Evolutionary conservation across 768 basidiomycete genomes (phyloP).

Genomic region (Sporobolomyces phaffii): DNA sequence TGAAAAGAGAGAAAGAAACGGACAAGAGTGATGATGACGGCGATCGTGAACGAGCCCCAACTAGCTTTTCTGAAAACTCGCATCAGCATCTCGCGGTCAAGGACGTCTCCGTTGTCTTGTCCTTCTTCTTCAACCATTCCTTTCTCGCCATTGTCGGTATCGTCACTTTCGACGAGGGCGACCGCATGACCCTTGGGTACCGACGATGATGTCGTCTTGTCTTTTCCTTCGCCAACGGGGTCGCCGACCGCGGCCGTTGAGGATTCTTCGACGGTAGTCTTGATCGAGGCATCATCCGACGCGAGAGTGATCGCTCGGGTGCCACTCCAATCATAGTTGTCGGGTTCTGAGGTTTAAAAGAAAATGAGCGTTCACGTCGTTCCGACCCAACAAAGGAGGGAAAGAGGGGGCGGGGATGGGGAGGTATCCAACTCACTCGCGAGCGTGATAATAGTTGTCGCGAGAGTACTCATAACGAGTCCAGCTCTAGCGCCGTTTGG

Average conservation of each 20-base stretch:
- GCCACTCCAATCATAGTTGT: slow-evolving; percentile 70
- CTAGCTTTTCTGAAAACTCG: slow-evolving; percentile 16
- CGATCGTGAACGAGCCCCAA: slow-evolving; percentile 30
- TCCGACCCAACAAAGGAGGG: no score
- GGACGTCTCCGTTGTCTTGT: neutral
- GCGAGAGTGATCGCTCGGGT: slow-evolving; percentile 66
- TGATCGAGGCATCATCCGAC: slow-evolving; percentile 22
- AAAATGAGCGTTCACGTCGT: no score
- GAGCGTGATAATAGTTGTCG: slow-evolving; percentile 9
- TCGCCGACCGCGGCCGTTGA: neutral
- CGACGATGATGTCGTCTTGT: no score
- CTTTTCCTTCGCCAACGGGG: neutral
- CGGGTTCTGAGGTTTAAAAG: slow-evolving; percentile 51
- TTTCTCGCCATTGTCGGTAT: no score
- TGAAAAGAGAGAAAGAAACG: neutral
- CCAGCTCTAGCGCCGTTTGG: slow-evolving; percentile 19
- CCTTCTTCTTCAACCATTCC: neutral
- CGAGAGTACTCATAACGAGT: slow-evolving; percentile 16
- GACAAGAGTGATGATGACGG: slow-evolving; percentile 36
- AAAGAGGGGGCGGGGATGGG: slow-evolving; percentile 48
- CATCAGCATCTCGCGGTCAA: slow-evolving; percentile 21
- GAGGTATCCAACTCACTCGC: slow-evolving; percentile 45
- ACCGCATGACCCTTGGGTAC: neutral
- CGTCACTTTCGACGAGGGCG: neutral
- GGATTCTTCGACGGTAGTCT: slow-evolving; percentile 24